Evolutionary conservation across 208 protist species (phyloP).

Genomic region (Lotmaria passim): DNA sequence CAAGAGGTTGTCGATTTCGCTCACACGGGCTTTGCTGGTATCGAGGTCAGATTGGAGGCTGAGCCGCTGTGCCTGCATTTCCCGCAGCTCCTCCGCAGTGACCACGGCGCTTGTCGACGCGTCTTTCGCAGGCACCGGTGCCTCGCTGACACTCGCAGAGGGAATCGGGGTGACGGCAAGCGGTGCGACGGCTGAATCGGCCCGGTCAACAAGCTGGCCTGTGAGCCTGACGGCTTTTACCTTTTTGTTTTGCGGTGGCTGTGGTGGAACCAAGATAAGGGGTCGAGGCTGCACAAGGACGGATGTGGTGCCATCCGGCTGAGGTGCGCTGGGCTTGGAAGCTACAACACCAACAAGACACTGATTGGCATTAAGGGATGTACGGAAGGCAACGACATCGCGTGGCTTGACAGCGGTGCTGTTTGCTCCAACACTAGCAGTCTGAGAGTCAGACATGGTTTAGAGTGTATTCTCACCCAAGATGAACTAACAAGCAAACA

Average conservation of each 20-base stretch:
- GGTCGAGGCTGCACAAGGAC: conserved; percentile 27
- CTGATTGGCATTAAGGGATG: not conserved
- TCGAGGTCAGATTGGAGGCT: conserved; percentile 33
- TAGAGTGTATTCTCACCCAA: too few species aligned
- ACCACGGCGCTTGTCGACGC: not conserved
- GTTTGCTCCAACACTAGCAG: not conserved
- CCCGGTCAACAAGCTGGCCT: conserved; percentile 7
- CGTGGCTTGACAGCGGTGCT: not conserved
- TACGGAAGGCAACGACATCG: conserved; percentile 10
- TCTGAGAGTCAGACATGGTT: too few species aligned
- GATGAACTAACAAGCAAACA: too few species aligned
- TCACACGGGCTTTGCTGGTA: conserved; percentile 39
- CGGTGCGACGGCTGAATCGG: conserved; percentile 2
- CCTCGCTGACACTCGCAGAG: not conserved
- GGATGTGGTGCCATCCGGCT: not conserved
- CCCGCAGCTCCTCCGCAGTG: conserved; percentile 34
- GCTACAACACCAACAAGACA: conserved; percentile 18
- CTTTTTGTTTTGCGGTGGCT: not conserved
- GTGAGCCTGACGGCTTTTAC: not conserved
- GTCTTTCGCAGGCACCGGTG: not conserved
- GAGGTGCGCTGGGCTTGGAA: not conserved
- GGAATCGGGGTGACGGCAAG: conserved; percentile 19
- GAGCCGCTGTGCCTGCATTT: conserved; percentile 39
- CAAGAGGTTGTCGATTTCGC: conserved; percentile 31
- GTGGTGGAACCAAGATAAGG: conserved; percentile 9